Percentiles rank a stretch among this genome's conserved stretches.
These are phyloP conservation scores for Suhomyces yuchorum DNA, from an alignment of 1,139 yeast species.

Conservation along the genomic window DNA sequence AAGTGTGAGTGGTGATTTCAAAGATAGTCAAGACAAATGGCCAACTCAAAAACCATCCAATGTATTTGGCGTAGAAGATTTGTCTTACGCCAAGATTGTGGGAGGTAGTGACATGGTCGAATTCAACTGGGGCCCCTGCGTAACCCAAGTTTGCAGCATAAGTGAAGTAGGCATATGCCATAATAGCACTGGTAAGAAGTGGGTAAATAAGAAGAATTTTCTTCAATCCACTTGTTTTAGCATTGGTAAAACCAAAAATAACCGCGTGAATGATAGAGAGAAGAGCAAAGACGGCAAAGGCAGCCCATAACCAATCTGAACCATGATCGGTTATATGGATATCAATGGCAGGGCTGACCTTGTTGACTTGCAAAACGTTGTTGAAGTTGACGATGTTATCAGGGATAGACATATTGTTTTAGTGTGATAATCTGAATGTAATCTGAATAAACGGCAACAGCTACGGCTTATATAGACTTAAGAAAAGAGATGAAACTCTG, in stretches of 20 bases:
- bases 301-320: slow-evolving; percentile 75
- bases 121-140: slow-evolving; percentile 55
- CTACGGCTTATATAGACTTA: slow-evolving; percentile 1
- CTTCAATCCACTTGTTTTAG: slow-evolving; percentile 34
- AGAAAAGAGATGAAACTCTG: not conserved
- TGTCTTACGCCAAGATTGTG: slow-evolving; percentile 53
- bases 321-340: slow-evolving; percentile 61
- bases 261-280: slow-evolving; percentile 45
- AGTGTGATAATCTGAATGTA: not conserved
- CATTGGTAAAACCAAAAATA: slow-evolving; percentile 40
- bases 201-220: slow-evolving; percentile 50
- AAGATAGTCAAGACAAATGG: slow-evolving; percentile 54
- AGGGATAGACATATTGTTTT: slow-evolving; percentile 13
- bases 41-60: slow-evolving; percentile 69
- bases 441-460: not conserved
- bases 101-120: slow-evolving; percentile 49
- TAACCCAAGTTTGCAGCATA: slow-evolving; percentile 71
- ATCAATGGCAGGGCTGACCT: slow-evolving; percentile 42
- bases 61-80: slow-evolving; percentile 63
- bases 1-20: slow-evolving; percentile 47
- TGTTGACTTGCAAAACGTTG: slow-evolving; percentile 53
- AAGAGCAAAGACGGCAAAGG: slow-evolving; percentile 50
- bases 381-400: slow-evolving; percentile 32
- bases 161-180: slow-evolving; percentile 59
- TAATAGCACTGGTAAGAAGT: slow-evolving; percentile 45